Evolutionary conservation across 139 green algal species (phyloP).

Genomic region (Protoeuglena noctilucae): DNA sequence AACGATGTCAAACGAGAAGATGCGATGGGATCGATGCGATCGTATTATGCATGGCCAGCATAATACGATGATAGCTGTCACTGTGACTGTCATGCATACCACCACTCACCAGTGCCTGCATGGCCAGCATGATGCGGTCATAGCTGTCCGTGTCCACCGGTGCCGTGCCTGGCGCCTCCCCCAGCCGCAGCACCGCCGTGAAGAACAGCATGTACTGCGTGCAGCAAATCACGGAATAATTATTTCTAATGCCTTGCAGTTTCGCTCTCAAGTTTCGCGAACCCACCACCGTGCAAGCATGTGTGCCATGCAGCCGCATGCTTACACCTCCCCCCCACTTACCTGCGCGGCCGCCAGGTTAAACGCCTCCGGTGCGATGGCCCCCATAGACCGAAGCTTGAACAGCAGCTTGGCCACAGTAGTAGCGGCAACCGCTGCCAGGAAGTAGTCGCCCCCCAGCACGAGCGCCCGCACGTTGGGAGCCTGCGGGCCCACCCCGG

Average conservation of each 20-base stretch:
- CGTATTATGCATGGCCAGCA: background rate
- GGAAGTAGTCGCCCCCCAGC: conserved; percentile 82
- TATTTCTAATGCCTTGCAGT: no score
- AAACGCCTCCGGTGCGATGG: conserved; percentile 12
- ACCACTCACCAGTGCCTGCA: conserved; percentile 9
- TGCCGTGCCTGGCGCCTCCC: conserved; percentile 35
- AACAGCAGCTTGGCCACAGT: conserved; percentile 82
- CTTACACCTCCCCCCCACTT: no score
- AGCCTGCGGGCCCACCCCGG: background rate
- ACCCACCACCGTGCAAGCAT: no score
- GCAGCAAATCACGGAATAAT: background rate
- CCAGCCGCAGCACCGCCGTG: conserved; percentile 66
- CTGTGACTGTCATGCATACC: no score
- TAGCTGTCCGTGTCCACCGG: conserved; percentile 61
- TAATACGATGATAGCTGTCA: no score
- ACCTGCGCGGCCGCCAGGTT: conserved; percentile 36
- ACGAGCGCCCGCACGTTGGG: conserved; percentile 49
- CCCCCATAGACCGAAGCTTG: conserved; percentile 34
- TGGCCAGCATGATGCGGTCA: conserved; percentile 62
- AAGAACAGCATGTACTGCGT: conserved; percentile 63
- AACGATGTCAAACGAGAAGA: no score
- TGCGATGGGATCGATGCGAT: no score
- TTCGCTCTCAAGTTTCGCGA: no score
- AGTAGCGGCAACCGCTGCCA: conserved; percentile 61
- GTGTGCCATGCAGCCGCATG: no score